A percentile compares a stretch with the other conserved stretches of the same genome.
Evolutionary conservation across 1,284 basidiomycete species (phyloP).

Genomic region (Austroboletus novae-zelandiae): DNA sequence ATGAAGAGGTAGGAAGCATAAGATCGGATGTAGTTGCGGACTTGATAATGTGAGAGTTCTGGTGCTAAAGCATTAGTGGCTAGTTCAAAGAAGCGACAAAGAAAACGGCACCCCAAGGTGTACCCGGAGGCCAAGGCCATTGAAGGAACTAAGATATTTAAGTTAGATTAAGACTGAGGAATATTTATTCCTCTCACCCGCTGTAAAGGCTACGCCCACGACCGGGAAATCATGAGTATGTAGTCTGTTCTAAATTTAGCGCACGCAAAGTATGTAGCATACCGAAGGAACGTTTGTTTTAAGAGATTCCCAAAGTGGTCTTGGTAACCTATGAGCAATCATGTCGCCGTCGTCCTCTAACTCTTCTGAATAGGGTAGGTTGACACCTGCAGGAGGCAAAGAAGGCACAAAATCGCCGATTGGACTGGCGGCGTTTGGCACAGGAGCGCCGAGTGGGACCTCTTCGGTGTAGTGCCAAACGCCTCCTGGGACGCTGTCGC

Average conservation of each 20-base stretch:
- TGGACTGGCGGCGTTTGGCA: conserved; percentile 2
- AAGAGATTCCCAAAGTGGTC: conserved; percentile 17
- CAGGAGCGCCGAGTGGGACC: conserved; percentile 4
- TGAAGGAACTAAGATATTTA: conserved; percentile 6
- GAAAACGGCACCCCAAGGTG: conserved; percentile 13
- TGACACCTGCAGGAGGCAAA: conserved; percentile 5
- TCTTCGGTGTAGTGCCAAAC: conserved; percentile 18
- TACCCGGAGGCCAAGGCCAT: conserved; percentile 15
- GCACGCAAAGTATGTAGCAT: background rate
- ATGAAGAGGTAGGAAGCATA: conserved; percentile 41
- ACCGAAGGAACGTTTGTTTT: conserved; percentile 10
- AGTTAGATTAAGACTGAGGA: background rate
- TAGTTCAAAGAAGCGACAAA: too few species aligned
- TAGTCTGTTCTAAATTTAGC: background rate
- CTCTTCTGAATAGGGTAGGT: conserved; percentile 12
- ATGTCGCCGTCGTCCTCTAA: conserved; percentile 3
- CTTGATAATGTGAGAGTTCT: conserved; percentile 23
- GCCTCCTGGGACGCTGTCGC: conserved; percentile 12
- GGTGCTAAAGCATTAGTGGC: background rate
- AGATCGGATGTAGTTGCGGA: conserved; percentile 31
- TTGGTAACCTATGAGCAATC: conserved; percentile 12
- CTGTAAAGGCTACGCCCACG: conserved; percentile 7
- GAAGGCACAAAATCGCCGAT: conserved; percentile 10
- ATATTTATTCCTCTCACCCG: background rate
- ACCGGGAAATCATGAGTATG: background rate